Conservation (phyloP, 768 basidiomycete genomes). For the Calocybe cyanea region DNA sequence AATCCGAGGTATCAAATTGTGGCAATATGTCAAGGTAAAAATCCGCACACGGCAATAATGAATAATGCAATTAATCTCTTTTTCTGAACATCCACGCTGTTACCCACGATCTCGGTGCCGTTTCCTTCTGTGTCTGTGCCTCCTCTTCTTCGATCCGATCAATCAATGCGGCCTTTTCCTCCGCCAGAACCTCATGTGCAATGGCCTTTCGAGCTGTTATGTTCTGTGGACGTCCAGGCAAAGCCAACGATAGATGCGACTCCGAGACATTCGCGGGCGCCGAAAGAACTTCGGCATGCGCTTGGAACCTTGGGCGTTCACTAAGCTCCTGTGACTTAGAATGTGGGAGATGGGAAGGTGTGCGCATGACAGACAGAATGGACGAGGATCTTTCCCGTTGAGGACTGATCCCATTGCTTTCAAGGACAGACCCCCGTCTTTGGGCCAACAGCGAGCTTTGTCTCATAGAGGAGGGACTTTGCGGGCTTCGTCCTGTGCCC, state of each 20-base stretch:
- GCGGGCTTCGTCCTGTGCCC: conserved; percentile 6
- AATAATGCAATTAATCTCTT: conserved; percentile 24
- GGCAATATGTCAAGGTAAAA: conserved; percentile 23
- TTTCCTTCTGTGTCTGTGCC: conserved; percentile 42
- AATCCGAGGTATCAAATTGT: conserved; percentile 36
- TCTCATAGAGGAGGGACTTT: conserved; percentile 6
- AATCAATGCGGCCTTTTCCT: conserved; percentile 57
- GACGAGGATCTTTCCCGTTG: conserved; percentile 32
- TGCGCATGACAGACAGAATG: conserved; percentile 31
- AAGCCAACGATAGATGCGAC: conserved; percentile 33
- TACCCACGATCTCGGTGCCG: conserved; percentile 52
- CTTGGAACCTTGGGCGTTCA: conserved; percentile 39
- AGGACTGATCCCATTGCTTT: conserved; percentile 14
- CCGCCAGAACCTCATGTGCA: conserved; percentile 63
- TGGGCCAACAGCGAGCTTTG: conserved; percentile 5
- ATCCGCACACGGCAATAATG: conserved; percentile 21
- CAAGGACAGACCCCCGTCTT: conserved; percentile 30
- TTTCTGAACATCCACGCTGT: conserved; percentile 64
- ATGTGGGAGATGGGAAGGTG: conserved; percentile 24
- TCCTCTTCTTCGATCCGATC: conserved; percentile 54
- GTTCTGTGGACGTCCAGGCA: conserved; percentile 29
- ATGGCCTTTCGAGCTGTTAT: conserved; percentile 64
- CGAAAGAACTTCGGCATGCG: conserved; percentile 35
- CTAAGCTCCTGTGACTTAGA: conserved; percentile 31
- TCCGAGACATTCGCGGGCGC: conserved; percentile 30